Evolutionary conservation across 2,329 filamentous ascomycete genomes (phyloP), one percentile per base, ranked within the genome.

Genomic region (Sporothrix mexicana): DNA sequence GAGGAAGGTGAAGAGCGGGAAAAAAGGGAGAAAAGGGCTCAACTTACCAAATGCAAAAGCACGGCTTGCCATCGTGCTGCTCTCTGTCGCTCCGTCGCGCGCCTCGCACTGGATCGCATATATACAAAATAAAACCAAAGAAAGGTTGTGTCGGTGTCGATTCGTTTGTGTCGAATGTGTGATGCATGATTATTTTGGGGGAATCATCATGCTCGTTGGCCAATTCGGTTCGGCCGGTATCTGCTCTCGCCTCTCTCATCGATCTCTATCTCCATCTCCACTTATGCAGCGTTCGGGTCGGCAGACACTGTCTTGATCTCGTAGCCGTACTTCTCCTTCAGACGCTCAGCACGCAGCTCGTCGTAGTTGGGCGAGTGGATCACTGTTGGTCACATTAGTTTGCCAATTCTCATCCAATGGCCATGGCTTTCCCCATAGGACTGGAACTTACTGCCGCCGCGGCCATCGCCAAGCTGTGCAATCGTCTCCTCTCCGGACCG

Each of bases 251-350:
- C n/a, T 64, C 36, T 36, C 23, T 45, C 36, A 36, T 64, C 59
- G 23, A 23, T 36, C 30, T 36, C 30, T 36, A 7, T 36, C 45
- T 30, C 25, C 64, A 23, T 53, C 17, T 17, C 8, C 20, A 20
- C 15, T 30, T 43, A 15, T 59, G 69, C 70, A 17, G 74, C 75
- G 51, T 79, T 78, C 68, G 80, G 79, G 69, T 88, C 84, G 59
- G 87, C 85, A 73, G 82, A 87, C 76, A 91, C 88, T 72, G 90
- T 88, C 79, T 91, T 88, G 79, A 97, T 90, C 76, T 97, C 94
- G 79, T 97, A 89, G 73, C 94, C 94, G 79, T 97, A 97, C 82
- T 91, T 93, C 83, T 94, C 91, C 88, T 93, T 91, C 81, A 98
- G 87, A 78, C 93, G 88, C 84, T 94, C 86, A 77, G 90, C 89